Base-by-base conservation (phyloP, 345 rosid species). In the Cardamine chenopodiifolia region DNA sequence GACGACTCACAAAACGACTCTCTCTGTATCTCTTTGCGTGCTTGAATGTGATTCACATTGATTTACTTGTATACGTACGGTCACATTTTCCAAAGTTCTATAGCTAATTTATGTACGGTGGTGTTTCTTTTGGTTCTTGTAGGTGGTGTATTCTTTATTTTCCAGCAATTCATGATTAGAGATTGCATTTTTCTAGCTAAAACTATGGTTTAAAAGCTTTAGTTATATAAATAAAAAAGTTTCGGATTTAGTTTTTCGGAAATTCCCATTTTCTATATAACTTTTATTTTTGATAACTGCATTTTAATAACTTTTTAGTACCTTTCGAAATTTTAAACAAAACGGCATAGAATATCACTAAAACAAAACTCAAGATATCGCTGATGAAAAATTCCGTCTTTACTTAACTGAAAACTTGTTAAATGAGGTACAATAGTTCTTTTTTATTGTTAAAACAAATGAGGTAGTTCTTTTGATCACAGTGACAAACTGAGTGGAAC, bases 11-110 rank as follows among this genome's bases (percentile, higher is more conserved):
- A 2, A 45, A 57, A 44, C 32, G 18, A 53, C 20, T 40, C 47
- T 37, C 29, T 42, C 22, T 26, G 19, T 48, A 55, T 42, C 39
- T 26, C 13, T 31, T 48, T 35, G 11, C 14, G 22, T 62, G 52
- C 32, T 64, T 64, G 62, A 68, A 77, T 71, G 81, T 71, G 77
- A 71, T 32, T 77, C 77, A 65, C 81, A 71, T 77, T 70, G 75
- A 35, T 54, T 47, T 54, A 45, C 65, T 76, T 59, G 25, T 48
- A 22, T 73, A 19, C 19, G 63, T 53, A 75, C 57, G 60, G 55
- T 34, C 50, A 52, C 59, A 53, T 62, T 13, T 14, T 34, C 59
- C 70, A 34, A 54, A 61, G 64, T 31, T 37, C 25, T 42, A 74
- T 20, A 6, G 4, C 28, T 25, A 8, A 66, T 13, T 0, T 45